These are phyloP conservation scores for Penicillium samsonianum DNA, from an alignment of 495 filamentous ascomycete genomes.

Conservation along the genomic window DNA sequence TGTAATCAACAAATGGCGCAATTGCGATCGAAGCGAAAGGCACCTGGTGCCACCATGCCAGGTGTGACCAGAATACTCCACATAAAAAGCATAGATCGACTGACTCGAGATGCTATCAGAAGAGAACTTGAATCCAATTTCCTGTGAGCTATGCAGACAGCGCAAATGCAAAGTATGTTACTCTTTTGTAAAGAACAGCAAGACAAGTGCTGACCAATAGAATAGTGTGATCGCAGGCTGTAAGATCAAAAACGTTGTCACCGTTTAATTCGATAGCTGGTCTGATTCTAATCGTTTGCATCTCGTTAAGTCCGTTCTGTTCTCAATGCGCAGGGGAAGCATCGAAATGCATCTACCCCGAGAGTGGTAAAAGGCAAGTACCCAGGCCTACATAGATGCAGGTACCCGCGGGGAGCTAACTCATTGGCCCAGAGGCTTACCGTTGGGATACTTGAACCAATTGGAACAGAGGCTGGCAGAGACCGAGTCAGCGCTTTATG, in stretches of 20 bases:
- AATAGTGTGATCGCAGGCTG: slow-evolving; percentile 32
- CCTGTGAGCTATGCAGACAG: slow-evolving; percentile 33
- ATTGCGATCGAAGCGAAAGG: slow-evolving; percentile 19
- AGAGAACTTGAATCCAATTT: slow-evolving; percentile 22
- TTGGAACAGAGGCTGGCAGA: slow-evolving; percentile 33
- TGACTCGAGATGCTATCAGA: slow-evolving; percentile 12
- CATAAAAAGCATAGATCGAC: slow-evolving; percentile 2
- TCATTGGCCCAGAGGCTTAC: slow-evolving; percentile 23
- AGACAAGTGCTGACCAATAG: slow-evolving; percentile 6
- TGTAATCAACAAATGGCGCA: not conserved
- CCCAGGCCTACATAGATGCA: not conserved
- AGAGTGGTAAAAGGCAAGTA: slow-evolving; percentile 32
- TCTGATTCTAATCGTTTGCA: not conserved
- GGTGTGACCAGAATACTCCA: slow-evolving; percentile 11
- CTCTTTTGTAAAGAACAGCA: not conserved
- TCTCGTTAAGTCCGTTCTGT: slow-evolving; percentile 21
- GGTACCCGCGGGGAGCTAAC: slow-evolving; percentile 4
- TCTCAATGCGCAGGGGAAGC: slow-evolving; percentile 32
- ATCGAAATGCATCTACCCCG: slow-evolving; percentile 32
- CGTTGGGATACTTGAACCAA: slow-evolving; percentile 33
- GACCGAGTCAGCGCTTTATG: slow-evolving; percentile 32
- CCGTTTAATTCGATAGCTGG: not conserved
- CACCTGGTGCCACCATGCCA: slow-evolving; percentile 13
- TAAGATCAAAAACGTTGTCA: slow-evolving; percentile 14
- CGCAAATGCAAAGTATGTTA: slow-evolving; percentile 34